Base-by-base conservation (phyloP, 257 asterid genomes). In the Prunella vulgaris region DNA sequence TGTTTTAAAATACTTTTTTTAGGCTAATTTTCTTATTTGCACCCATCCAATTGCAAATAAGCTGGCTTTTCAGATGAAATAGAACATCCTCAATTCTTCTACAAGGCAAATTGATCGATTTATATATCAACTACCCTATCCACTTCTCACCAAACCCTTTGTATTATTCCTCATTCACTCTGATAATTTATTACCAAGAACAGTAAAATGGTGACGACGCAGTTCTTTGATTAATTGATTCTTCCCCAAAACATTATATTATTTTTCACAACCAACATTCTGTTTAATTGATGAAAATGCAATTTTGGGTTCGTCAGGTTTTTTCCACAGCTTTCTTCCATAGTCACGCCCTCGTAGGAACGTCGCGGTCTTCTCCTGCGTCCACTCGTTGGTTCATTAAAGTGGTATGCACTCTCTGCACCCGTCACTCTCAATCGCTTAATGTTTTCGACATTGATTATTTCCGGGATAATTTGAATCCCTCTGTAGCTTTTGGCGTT, bases 311-410 rank as follows among this genome's bases (percentile, higher is more conserved):
- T 76, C 86, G 58, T 65, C 85, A 75, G 74, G 59, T 85, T 77
- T 74, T 79, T 67, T 64, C 85, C 74, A 48, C 79, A 60, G 78
- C 80, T 74, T 66, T 70, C 57, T 71, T 86, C 76, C 91, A 83
- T 62, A 82, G 80, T 74, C 75, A 68, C 32, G 57, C 85, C 73
- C 65, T 64, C 77, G 33, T 70, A 20, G 81, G 84, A 46, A 67
- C 78, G 2, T 57, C 84, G 20, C 81, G 35, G 66, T 28, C 78
- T 52, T 49, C 78, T 32, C 70, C 81, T 62, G 77, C 81, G 6
- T 75, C 86, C 38, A 53, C 88, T 25, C 49, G 77, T 57, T 93
- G 98, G 98, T 93, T 88, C 85, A 40, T 79, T 61, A 93, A 93
- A 79, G 93, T 87, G 30, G 84, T 90, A 18, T 88, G 84, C 77